A percentile compares a stretch with the other conserved stretches of the same genome.
Evolutionary conservation across 1,284 basidiomycete genomes (phyloP).

Genomic region (Rugosomyces carneus): DNA sequence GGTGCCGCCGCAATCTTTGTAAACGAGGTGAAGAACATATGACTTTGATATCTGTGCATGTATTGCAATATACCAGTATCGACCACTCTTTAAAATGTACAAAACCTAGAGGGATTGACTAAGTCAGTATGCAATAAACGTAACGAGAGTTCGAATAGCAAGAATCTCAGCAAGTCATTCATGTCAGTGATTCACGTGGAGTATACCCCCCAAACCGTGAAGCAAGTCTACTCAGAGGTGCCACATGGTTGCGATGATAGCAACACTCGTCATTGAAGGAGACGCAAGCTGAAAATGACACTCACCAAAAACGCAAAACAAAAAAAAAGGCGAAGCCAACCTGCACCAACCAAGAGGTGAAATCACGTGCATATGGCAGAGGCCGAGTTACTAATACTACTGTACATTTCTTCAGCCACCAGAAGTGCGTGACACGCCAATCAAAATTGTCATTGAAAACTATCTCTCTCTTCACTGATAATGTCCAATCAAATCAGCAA

Average conservation of each 20-base stretch:
- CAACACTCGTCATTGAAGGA: conserved; percentile 69
- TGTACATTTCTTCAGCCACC: conserved; percentile 30
- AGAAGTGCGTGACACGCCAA: conserved; percentile 13
- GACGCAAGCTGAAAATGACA: conserved; percentile 12
- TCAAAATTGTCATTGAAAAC: no score
- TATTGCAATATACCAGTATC: no score
- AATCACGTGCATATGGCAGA: conserved; percentile 28
- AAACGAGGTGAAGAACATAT: conserved; percentile 46
- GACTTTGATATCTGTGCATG: background rate
- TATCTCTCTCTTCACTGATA: conserved; percentile 23
- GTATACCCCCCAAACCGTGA: conserved; percentile 33
- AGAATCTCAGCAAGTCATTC: conserved; percentile 68
- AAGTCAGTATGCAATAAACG: no score
- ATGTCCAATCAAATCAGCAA: conserved; percentile 89
- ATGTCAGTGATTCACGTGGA: conserved; percentile 65
- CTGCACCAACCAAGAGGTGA: background rate
- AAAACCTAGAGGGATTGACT: background rate
- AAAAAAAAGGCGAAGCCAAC: background rate
- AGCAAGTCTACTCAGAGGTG: conserved; percentile 84
- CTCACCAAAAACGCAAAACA: conserved; percentile 5
- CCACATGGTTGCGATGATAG: conserved; percentile 63
- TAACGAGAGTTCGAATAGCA: conserved; percentile 10
- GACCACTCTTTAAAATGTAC: no score
- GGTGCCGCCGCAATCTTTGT: conserved; percentile 81
- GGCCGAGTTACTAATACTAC: conserved; percentile 25